Evolutionary conservation across 768 basidiomycete genomes (phyloP).

Genomic region (Mycena leptocephala): DNA sequence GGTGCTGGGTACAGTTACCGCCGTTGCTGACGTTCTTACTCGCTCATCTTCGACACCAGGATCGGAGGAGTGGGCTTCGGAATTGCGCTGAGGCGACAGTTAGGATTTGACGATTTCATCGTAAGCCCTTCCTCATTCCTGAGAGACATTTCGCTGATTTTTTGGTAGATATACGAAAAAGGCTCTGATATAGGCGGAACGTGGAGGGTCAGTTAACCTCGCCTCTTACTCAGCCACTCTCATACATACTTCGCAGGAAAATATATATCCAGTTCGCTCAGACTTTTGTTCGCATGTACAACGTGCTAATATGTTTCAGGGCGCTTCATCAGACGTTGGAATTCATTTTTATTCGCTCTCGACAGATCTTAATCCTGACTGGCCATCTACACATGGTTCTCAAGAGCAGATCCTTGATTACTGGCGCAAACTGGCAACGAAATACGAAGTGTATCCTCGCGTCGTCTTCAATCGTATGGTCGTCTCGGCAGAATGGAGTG

Average conservation of each 20-base stretch:
- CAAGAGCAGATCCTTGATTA: conserved; percentile 62
- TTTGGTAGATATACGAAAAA: conserved; percentile 12
- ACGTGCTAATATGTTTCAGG: conserved; percentile 53
- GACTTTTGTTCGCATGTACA: neutral
- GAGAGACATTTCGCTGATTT: no score
- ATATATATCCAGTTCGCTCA: conserved; percentile 50
- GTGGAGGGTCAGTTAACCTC: conserved; percentile 59
- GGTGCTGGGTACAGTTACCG: neutral
- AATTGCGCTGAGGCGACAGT: no score
- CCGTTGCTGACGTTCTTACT: neutral
- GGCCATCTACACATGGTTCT: conserved; percentile 58
- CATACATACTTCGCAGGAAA: conserved; percentile 45
- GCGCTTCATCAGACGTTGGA: conserved; percentile 59
- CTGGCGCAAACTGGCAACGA: conserved; percentile 58
- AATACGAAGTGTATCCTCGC: conserved; percentile 58
- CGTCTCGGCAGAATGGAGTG: conserved; percentile 63
- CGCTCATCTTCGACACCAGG: neutral
- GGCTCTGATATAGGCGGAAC: neutral
- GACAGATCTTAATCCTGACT: conserved; percentile 62
- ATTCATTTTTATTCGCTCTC: conserved; percentile 64
- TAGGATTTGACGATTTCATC: neutral
- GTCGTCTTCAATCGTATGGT: conserved; percentile 63
- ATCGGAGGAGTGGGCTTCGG: neutral
- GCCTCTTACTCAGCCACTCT: neutral
- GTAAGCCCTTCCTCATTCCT: no score